phyloP scores from a whole-genome alignment of 1,284 basidiomycete genomes.

The Psilocybe mexicana region DNA sequence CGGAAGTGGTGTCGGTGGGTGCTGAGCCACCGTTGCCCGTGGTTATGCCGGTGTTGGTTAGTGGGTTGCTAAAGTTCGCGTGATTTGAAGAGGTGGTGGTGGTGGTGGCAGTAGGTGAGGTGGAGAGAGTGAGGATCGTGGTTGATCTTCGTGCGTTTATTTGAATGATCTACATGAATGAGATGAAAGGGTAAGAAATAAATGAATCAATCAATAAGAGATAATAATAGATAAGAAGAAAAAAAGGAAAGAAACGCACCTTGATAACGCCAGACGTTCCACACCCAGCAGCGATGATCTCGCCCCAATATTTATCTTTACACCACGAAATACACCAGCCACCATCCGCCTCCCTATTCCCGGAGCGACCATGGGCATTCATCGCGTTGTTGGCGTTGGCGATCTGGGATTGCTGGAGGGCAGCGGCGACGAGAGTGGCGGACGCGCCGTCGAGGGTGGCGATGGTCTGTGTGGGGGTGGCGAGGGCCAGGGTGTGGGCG shows the following conservation, averaged over 20 bases:
- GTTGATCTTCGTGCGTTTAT: constrained; percentile 24
- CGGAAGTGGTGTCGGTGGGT: background rate
- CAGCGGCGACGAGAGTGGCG: constrained; percentile 19
- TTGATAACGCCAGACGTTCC: constrained; percentile 77
- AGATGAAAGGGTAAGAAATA: background rate
- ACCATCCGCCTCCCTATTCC: constrained; percentile 78
- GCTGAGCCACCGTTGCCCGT: background rate
- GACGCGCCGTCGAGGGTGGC: constrained; percentile 56
- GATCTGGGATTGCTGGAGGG: constrained; percentile 35
- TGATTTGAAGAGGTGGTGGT: background rate
- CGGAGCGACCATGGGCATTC: constrained; percentile 43
- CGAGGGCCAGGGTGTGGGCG: constrained; percentile 51
- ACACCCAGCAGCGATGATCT: constrained; percentile 75
- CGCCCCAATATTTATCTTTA: constrained; percentile 92
- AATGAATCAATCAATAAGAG: background rate
- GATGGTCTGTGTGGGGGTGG: constrained; percentile 69
- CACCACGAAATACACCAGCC: constrained; percentile 95
- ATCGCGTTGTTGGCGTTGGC: constrained; percentile 26
- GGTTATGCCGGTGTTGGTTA: background rate
- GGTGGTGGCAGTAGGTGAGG: constrained; percentile 13
- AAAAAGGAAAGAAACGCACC: constrained; percentile 36
- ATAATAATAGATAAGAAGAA: background rate
- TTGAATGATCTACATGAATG: constrained; percentile 21
- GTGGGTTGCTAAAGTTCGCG: background rate
- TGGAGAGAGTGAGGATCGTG: constrained; percentile 19